Evolutionary conservation across 2,329 filamentous ascomycete genomes (phyloP).

Genomic region (Fusarium sp.): DNA sequence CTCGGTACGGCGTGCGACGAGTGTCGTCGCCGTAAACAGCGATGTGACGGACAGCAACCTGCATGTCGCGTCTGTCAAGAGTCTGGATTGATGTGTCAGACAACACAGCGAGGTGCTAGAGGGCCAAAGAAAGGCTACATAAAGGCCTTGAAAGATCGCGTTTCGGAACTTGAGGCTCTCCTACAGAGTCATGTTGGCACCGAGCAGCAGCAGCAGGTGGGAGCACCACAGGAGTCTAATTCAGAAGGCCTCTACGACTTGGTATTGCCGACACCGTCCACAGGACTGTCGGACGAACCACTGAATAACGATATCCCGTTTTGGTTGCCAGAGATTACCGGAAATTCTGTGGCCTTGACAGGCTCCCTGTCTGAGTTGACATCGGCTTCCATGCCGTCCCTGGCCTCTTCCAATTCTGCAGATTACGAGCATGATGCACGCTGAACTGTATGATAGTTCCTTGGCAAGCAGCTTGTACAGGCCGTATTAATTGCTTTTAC

Average conservation of each 20-base stretch:
- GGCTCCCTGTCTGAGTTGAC: background rate
- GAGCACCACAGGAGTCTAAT: no score
- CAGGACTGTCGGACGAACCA: background rate
- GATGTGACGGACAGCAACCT: background rate
- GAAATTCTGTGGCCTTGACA: background rate
- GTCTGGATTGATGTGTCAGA: background rate
- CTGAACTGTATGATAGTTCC: background rate
- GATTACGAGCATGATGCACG: background rate
- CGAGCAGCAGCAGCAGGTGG: background rate
- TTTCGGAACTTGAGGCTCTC: background rate
- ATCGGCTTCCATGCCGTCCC: background rate
- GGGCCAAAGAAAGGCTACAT: background rate
- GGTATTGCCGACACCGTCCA: background rate
- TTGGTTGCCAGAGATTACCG: background rate
- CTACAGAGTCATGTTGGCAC: background rate
- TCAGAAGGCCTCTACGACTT: fast-evolving
- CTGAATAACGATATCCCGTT: background rate
- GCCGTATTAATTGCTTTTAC: background rate
- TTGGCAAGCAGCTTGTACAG: background rate
- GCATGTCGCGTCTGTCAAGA: background rate
- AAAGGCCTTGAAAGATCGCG: background rate
- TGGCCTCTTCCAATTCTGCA: background rate
- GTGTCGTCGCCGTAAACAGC: background rate
- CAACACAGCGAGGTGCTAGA: background rate
- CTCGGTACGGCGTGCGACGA: background rate